Evolutionary conservation across 2,329 filamentous ascomycete species (phyloP), one percentile per base, ranked within the genome.

Genomic region (Karstenula rhodostoma): DNA sequence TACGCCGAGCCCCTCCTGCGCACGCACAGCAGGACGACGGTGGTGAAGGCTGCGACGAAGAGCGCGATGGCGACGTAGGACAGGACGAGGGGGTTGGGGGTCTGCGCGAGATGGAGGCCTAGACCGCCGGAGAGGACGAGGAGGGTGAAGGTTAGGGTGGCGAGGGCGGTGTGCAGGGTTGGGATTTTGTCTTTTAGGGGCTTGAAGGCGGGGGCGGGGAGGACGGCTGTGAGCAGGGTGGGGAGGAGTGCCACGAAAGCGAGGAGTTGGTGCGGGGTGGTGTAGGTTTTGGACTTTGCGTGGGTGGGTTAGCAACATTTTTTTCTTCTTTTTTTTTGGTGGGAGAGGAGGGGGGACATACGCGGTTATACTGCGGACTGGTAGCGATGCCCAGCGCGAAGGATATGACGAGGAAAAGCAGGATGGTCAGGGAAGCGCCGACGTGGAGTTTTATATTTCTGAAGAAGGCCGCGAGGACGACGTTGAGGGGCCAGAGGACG

Each of bases 221-320:
- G 37, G 3, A 8, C n/a, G 35, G 65, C 58, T 3, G 69, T 57
- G 7, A 74, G 54, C 12, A 72, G 58, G 44, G 76, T 65, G 4
- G 73, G 73, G 17, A 67, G 46, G 23, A 77, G 59, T 8, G 44
- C 10, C 44, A 69, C 59, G 46, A 84, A 76, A 25, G 82, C 82
- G 56, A 83, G 59, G 64, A 84, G 77, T 62, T 85, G 83, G 68
- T 84, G 83, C 3, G 78, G 69, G 9, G 81, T 77, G 61, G 66
- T 76, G 74, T 79, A 83, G 57, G 68, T 56, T 59, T 78, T 79
- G 43, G 79, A 81, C 75, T 82, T 65, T 43, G 37, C 25, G 13
- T 12, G 2, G 66, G 6, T n/a, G n/a, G n/a, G n/a, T n/a, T n/a
- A n/a, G 10, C 29, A 33, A 10, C 29, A 33, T 10, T 65, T 58